These are phyloP conservation scores for Aspergillus hiratsukae DNA, from an alignment of 2,329 filamentous ascomycete genomes.

Conservation along the genomic window DNA sequence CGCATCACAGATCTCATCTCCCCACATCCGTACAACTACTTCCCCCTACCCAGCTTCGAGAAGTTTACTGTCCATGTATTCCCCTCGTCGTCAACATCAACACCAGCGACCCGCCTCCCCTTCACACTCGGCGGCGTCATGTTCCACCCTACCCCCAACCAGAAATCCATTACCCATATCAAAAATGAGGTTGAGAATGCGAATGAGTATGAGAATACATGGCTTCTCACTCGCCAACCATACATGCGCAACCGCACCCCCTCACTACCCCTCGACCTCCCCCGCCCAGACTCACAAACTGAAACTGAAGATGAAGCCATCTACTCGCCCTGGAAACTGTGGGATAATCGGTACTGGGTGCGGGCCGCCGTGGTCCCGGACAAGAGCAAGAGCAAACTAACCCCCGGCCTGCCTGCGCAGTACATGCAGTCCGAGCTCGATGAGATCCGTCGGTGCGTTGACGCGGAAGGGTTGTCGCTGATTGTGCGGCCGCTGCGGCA, in stretches of 20 bases:
- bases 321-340: conserved; percentile 39
- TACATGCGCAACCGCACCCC: conserved; percentile 28
- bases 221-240: conserved; percentile 37
- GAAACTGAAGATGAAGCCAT: not conserved
- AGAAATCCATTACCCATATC: not conserved
- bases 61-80: conserved; percentile 41
- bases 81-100: conserved; percentile 11
- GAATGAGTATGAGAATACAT: conserved; percentile 24
- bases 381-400: not conserved
- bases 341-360: conserved; percentile 56
- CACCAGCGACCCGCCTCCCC: conserved; percentile 24
- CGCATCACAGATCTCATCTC: conserved; percentile 48
- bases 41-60: conserved; percentile 43
- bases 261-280: conserved; percentile 14
- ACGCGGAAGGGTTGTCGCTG: conserved; percentile 18
- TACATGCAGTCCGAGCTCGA: not conserved
- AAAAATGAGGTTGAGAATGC: not conserved
- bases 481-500: conserved; percentile 38
- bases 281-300: conserved; percentile 2
- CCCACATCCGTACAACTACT: conserved; percentile 38
- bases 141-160: conserved; percentile 34
- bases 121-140: conserved; percentile 49
- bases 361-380: conserved; percentile 35
- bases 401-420: not conserved
- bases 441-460: not conserved